Conservation (phyloP, 176 grass and related monocot genomes). For the Oryza coarctata region DNA sequence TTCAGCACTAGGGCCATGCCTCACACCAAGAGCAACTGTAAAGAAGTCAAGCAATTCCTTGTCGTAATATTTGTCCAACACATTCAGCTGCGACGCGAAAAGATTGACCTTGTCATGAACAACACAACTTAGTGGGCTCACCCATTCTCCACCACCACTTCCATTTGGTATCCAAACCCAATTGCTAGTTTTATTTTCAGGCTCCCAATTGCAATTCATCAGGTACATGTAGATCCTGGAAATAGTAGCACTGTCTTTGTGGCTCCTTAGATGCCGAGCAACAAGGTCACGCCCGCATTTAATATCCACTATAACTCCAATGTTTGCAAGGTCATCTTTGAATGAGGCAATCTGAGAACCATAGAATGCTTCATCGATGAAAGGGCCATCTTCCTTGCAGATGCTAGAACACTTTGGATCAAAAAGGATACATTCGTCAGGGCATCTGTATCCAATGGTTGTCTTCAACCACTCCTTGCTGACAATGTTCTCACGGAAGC, state of each 20-base stretch:
- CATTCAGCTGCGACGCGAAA: conserved; percentile 43
- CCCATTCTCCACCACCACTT: conserved; percentile 48
- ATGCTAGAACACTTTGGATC: conserved; percentile 40
- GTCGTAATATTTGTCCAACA: conserved; percentile 63
- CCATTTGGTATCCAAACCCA: conserved; percentile 68
- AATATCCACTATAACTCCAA: conserved; percentile 50
- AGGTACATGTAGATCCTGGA: conserved; percentile 61
- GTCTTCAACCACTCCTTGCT: conserved; percentile 63
- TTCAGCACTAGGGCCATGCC: conserved; percentile 28
- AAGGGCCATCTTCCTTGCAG: conserved; percentile 50
- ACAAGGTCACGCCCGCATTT: conserved; percentile 24
- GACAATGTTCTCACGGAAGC: conserved; percentile 32
- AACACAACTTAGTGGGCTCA: conserved; percentile 40
- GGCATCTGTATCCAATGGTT: conserved; percentile 45
- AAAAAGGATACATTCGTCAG: conserved; percentile 55
- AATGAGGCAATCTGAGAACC: conserved; percentile 42
- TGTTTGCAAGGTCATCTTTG: conserved; percentile 38
- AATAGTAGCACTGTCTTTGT: conserved; percentile 47
- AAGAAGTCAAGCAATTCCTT: conserved; percentile 48
- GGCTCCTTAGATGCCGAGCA: conserved; percentile 42
- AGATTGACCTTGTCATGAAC: conserved; percentile 47
- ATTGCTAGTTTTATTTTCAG: conserved; percentile 12
- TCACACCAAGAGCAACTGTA: conserved; percentile 38
- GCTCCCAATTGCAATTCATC: conserved; percentile 39
- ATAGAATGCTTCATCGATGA: conserved; percentile 72